phyloP scores from a whole-genome alignment of 176 grass and related monocot genomes.

The Carex littledalei region DNA sequence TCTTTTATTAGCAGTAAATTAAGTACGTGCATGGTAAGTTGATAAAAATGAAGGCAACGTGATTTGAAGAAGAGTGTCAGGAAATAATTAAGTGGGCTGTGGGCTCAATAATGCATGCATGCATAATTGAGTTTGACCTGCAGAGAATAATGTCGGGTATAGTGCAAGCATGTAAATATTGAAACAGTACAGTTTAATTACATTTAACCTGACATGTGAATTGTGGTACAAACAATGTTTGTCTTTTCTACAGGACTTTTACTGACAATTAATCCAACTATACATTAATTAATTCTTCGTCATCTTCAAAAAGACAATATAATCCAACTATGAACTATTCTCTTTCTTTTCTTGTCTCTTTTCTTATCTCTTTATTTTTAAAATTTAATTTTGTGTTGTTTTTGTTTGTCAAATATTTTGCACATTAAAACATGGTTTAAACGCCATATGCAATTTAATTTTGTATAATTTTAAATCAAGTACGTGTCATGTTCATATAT shows the following conservation, averaged over 20 bases:
- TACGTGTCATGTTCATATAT: neutral
- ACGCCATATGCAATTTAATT: neutral
- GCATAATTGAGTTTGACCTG: slow-evolving; percentile 61
- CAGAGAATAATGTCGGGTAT: slow-evolving; percentile 28
- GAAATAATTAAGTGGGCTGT: neutral
- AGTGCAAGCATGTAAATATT: neutral
- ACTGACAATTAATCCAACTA: neutral
- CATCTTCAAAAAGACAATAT: neutral
- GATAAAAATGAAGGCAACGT: neutral
- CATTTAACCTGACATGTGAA: neutral
- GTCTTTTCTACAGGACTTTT: neutral
- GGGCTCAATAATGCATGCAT: slow-evolving; percentile 27
- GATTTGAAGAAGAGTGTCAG: slow-evolving; percentile 19
- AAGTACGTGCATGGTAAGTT: neutral
- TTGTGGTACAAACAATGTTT: neutral
- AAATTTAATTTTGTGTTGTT: neutral
- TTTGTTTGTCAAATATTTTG: neutral
- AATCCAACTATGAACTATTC: neutral
- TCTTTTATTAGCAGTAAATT: neutral
- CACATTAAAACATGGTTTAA: neutral
- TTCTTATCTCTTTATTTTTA: neutral
- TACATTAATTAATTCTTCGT: neutral
- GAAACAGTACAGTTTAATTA: neutral
- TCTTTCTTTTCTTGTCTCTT: neutral
- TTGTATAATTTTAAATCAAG: neutral